Conservation (phyloP, 345 rosid species). For the Hibiscus trionum region DNA sequence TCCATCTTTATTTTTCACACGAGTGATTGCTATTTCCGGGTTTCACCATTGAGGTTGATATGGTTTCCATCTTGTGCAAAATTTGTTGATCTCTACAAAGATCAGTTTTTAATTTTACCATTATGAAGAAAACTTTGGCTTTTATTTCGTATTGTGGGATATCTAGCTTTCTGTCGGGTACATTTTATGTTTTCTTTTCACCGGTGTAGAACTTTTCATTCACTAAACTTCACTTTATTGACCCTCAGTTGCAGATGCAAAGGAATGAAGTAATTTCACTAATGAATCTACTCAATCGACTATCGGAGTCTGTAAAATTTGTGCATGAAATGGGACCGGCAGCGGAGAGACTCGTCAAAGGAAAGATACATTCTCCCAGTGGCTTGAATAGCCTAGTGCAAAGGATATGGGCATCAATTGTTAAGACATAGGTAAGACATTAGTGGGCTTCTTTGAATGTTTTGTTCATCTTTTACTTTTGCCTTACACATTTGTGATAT, state of each 20-base stretch:
- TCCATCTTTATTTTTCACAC: background rate
- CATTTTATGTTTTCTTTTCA: background rate
- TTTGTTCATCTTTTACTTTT: background rate
- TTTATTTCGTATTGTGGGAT: too few species aligned
- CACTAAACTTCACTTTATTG: background rate
- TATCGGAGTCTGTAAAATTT: conserved; percentile 13
- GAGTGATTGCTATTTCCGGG: background rate
- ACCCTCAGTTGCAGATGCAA: conserved; percentile 13
- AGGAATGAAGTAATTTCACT: conserved; percentile 19
- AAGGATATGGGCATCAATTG: background rate
- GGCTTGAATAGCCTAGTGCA: background rate
- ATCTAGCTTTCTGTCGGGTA: background rate
- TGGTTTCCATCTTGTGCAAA: background rate
- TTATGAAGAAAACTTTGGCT: background rate
- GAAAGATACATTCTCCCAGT: background rate
- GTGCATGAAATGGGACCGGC: conserved; percentile 15
- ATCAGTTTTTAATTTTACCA: background rate
- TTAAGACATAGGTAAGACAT: conserved; percentile 4
- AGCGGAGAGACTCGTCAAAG: background rate
- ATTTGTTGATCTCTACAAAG: background rate
- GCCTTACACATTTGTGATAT: background rate
- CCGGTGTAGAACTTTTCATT: background rate
- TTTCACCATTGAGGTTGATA: background rate
- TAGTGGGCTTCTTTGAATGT: background rate
- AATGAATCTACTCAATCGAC: conserved; percentile 16